Percentiles rank a stretch among this genome's conserved stretches.
Conservation (phyloP, 202 grass and related monocot genomes). For the Sporobolus alterniflorus region DNA sequence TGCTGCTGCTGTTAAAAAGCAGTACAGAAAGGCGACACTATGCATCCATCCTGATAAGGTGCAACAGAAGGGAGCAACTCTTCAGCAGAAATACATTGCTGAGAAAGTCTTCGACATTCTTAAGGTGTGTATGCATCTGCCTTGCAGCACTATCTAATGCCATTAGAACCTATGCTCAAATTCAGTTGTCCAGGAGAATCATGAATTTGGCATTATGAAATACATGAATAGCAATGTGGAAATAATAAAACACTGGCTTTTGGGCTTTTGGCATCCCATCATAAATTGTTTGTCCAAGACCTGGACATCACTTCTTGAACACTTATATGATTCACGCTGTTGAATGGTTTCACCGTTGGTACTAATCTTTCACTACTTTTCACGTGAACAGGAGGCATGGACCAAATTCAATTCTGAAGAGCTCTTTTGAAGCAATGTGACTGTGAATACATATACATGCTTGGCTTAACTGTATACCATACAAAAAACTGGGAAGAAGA, state of each 20-base stretch:
- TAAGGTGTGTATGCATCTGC: constrained; percentile 67
- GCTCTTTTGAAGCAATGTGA: constrained; percentile 69
- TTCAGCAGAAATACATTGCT: constrained; percentile 96
- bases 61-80: constrained; percentile 93
- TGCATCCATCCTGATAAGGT: constrained; percentile 99
- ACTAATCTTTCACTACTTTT: constrained; percentile 26
- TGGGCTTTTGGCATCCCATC: not conserved
- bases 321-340: not conserved
- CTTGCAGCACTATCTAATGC: constrained; percentile 34
- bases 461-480: constrained; percentile 30
- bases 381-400: constrained; percentile 82
- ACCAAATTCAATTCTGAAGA: constrained; percentile 95
- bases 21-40: constrained; percentile 89
- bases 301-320: not conserved
- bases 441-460: constrained; percentile 22
- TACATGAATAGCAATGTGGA: not conserved
- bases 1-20: constrained; percentile 89
- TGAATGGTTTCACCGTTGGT: not conserved
- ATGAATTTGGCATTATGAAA: not conserved
- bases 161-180: not conserved
- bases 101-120: constrained; percentile 99
- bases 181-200: constrained; percentile 10
- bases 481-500: constrained; percentile 16
- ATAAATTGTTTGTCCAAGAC: not conserved
- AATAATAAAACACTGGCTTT: not conserved